Conservation (phyloP, 257 asterid genomes). For the Leonotis leonurus region DNA sequence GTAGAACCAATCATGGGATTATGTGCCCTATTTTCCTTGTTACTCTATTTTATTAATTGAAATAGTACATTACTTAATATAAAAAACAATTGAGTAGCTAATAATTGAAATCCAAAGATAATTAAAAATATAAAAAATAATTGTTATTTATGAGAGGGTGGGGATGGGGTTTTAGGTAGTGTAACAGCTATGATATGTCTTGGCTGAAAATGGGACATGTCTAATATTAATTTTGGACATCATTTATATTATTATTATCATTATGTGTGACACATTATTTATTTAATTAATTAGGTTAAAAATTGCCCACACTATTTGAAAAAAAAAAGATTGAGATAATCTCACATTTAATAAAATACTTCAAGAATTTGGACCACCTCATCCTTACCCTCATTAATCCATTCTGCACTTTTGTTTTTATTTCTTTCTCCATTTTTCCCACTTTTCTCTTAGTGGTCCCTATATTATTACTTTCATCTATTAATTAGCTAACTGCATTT, state of each 20-base stretch:
- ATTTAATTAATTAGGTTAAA: constrained; percentile 29
- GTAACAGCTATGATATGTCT: neutral
- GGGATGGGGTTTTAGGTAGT: neutral
- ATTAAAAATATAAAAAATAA: no score
- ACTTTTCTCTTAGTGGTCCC: constrained; percentile 33
- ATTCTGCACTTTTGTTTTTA: constrained; percentile 18
- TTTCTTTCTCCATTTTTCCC: constrained; percentile 8
- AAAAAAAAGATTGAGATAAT: constrained; percentile 4
- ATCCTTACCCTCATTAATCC: constrained; percentile 33
- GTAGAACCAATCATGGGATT: no score
- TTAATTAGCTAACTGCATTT: constrained; percentile 11
- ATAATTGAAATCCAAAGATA: no score
- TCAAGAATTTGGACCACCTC: constrained; percentile 43
- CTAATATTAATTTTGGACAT: neutral
- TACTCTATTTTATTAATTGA: no score
- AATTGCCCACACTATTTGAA: neutral
- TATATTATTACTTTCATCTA: constrained; percentile 17
- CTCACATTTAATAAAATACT: constrained; percentile 5
- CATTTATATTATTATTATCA: no score
- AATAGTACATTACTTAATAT: no score
- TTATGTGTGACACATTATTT: no score
- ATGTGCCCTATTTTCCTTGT: no score
- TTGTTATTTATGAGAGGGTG: no score
- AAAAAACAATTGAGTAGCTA: no score
- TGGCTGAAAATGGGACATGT: neutral